Evolutionary conservation across 805 yeast species (phyloP), one percentile per base, ranked within the genome.

Genomic region (Starmerella sp.): DNA sequence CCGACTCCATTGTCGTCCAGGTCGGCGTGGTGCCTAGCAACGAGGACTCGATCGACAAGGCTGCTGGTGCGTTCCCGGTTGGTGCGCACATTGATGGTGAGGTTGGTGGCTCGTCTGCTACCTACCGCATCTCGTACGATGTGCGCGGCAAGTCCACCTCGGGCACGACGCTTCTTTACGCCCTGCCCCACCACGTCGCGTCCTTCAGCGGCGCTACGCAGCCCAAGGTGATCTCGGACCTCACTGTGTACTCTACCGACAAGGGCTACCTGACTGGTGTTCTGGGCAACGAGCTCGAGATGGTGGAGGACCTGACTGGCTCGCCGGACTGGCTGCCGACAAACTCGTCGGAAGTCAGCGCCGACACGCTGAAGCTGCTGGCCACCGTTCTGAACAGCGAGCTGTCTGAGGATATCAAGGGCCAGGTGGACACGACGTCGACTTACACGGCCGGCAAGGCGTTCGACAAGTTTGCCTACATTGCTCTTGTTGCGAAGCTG

Each of bases 381-480:
- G 67, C 71, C 10, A 61, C 66, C 22, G 78, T 78, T 1, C 84
- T 86, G 2, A 65, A 62, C n/a, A 57, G 67, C 5, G 93, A 85
- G 61, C 67, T 77, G 9, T 63, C 74, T 32, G 78, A 73, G 52
- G 86, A 83, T 58, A 75, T 84, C 37, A 69, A 70, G 4, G 76
- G 75, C 15, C 77, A 76, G 67, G 76, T 84, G n/a, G 72, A 84
- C 63, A 72, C 83, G 10, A 87, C 87, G 58, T 87, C 96, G 0
- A 90, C 90, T 86, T 91, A 91, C 70, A 81, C 86, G 22, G 78
- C 95, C 2, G 98, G 97, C 11, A 91, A 93, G 67, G 76, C 81
- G 31, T 72, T 90, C 50, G 96, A 89, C 61, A 93, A 90, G 70
- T 93, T 86, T 69, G 96, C 97, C 0, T 84, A 85, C 75, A 77